Evolutionary conservation across 2,329 filamentous ascomycete species (phyloP).

Genomic region (Coniochaeta hoffmannii): DNA sequence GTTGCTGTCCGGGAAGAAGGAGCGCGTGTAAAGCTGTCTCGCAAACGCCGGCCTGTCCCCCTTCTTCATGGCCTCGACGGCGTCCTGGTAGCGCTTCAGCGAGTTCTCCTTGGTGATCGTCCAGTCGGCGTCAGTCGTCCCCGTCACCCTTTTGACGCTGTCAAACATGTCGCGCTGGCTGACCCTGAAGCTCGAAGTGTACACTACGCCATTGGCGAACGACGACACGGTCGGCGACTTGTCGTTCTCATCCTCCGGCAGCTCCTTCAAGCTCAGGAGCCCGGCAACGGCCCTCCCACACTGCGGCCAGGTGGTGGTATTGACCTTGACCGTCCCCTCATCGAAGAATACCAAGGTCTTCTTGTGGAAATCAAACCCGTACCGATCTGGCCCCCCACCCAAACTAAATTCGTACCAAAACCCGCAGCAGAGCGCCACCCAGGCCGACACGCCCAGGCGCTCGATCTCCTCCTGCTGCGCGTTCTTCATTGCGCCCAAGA

Average conservation of each 20-base stretch:
- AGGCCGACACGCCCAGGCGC: slow-evolving; percentile 28
- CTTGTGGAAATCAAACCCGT: slow-evolving; percentile 42
- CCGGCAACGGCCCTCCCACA: slow-evolving; percentile 43
- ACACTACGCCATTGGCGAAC: slow-evolving; percentile 42
- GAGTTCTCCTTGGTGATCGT: slow-evolving; percentile 37
- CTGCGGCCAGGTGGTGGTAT: slow-evolving; percentile 50
- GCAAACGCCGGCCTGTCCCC: slow-evolving; percentile 38
- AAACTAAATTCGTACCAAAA: slow-evolving; percentile 49
- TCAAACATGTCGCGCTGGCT: slow-evolving; percentile 58
- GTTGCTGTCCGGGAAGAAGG: slow-evolving; percentile 39
- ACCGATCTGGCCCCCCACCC: slow-evolving; percentile 22
- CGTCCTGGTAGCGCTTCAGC: slow-evolving; percentile 39
- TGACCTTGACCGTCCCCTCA: slow-evolving; percentile 47
- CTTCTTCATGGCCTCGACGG: slow-evolving; percentile 32
- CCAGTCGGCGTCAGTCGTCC: slow-evolving; percentile 52
- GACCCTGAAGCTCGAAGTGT: slow-evolving; percentile 47
- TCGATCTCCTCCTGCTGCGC: slow-evolving; percentile 26
- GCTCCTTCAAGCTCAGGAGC: slow-evolving; percentile 33
- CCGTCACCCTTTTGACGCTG: slow-evolving; percentile 47
- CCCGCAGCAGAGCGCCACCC: slow-evolving; percentile 35
- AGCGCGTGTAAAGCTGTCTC: slow-evolving; percentile 45
- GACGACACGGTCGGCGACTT: slow-evolving; percentile 28
- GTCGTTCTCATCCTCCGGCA: slow-evolving; percentile 14
- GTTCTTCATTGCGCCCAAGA: background rate
- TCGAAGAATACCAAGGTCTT: slow-evolving; percentile 39